These are phyloP conservation scores for Penicillium corylophilum DNA, from an alignment of 2,329 filamentous ascomycete genomes.

Conservation along the genomic window DNA sequence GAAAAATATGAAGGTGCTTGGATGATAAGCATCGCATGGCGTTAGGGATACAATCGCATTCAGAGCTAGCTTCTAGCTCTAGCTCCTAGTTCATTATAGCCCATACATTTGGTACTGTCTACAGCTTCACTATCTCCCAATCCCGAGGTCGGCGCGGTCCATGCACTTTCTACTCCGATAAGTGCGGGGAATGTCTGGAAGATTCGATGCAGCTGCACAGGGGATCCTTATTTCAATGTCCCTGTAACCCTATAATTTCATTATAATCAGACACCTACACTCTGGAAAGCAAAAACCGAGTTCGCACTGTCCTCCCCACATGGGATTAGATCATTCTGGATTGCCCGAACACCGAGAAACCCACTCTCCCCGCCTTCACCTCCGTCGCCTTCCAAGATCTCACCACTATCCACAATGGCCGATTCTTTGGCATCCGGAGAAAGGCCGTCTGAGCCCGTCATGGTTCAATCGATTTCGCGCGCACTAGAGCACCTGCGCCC, in stretches of 20 bases:
- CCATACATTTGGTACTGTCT: not conserved
- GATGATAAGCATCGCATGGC: constrained; percentile 27
- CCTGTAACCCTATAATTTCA: too few species aligned
- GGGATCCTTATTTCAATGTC: not conserved
- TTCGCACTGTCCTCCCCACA: constrained; percentile 6
- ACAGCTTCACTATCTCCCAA: not conserved
- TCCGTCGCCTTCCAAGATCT: constrained; percentile 1
- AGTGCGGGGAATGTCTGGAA: not conserved
- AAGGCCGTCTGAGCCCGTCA: constrained; percentile 1
- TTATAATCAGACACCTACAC: not conserved
- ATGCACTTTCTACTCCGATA: not conserved
- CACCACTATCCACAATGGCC: constrained; percentile 10
- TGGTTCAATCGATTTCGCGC: constrained; percentile 4
- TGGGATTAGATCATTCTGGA: constrained; percentile 15
- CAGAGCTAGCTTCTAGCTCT: not conserved
- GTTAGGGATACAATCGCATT: not conserved
- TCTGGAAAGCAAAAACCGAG: not conserved
- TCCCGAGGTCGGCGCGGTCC: not conserved
- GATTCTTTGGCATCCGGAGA: constrained; percentile 1
- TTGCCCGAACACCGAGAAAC: constrained; percentile 13
- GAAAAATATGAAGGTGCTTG: constrained; percentile 52
- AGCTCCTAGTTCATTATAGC: not conserved
- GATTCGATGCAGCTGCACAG: constrained; percentile 1
- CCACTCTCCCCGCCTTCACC: constrained; percentile 17
- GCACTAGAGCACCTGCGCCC: constrained; percentile 18